phyloP scores from a whole-genome alignment of 345 rosid species.

The Brassica juncea region DNA sequence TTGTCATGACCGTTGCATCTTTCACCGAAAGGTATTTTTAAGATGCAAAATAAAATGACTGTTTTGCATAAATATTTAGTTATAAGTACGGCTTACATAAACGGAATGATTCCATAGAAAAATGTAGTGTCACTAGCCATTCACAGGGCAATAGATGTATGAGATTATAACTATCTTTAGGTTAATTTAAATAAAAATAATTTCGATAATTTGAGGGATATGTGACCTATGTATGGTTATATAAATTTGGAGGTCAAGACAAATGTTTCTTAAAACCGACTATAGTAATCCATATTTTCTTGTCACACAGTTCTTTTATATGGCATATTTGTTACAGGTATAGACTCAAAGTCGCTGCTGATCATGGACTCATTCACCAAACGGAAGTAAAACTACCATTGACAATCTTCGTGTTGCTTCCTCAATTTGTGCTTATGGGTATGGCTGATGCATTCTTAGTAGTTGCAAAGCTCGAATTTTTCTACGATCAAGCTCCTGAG shows the following conservation, averaged over 20 bases:
- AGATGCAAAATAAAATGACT: neutral
- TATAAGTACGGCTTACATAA: no score
- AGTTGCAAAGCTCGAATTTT: conserved; percentile 79
- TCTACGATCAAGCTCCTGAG: conserved; percentile 85
- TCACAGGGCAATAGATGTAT: no score
- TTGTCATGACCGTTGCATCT: conserved; percentile 55
- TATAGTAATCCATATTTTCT: no score
- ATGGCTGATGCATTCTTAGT: conserved; percentile 67
- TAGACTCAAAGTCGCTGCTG: conserved; percentile 56
- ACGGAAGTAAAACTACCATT: conserved; percentile 51
- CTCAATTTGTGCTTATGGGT: conserved; percentile 79
- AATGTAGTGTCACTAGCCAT: no score
- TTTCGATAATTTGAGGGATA: no score
- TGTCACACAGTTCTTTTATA: no score
- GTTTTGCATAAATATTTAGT: neutral
- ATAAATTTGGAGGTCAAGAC: no score
- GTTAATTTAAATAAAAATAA: no score
- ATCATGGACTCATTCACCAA: conserved; percentile 32
- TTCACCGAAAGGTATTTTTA: conserved; percentile 45
- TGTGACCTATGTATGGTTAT: no score
- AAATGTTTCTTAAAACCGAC: no score
- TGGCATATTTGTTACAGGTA: conserved; percentile 37
- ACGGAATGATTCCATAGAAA: no score
- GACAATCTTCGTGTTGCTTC: conserved; percentile 60
- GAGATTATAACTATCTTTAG: no score